Percentiles rank a stretch among this genome's conserved stretches.
These are phyloP conservation scores for Silybum marianum DNA, from an alignment of 129 eudicot genomes.

Conservation along the genomic window DNA sequence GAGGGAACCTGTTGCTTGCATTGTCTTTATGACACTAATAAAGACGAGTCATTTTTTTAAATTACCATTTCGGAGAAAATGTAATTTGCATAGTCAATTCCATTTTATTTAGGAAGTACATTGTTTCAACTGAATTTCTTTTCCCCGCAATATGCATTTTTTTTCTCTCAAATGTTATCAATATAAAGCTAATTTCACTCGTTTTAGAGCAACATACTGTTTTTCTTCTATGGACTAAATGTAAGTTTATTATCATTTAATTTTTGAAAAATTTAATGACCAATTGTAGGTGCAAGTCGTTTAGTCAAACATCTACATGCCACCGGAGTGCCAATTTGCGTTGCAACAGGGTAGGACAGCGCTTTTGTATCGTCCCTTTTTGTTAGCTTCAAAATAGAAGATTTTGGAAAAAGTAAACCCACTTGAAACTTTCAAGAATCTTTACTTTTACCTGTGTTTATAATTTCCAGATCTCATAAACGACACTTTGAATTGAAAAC, in stretches of 20 bases:
- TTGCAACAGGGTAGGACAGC: slow-evolving; percentile 83
- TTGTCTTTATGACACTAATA: not conserved
- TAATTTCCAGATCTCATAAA: slow-evolving; percentile 65
- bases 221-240: not conserved
- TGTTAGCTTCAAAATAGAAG: not conserved
- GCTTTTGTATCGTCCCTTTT: not conserved
- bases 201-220: not conserved
- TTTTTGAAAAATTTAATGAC: not conserved
- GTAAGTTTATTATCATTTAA: not conserved
- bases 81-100: no score
- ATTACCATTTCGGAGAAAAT: not conserved
- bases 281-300: slow-evolving; percentile 69
- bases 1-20: not conserved
- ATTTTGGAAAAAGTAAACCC: not conserved
- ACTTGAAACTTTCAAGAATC: slow-evolving; percentile 4
- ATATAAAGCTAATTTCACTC: not conserved
- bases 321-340: slow-evolving; percentile 79
- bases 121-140: no score
- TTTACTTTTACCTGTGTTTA: slow-evolving; percentile 4
- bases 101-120: no score
- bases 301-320: slow-evolving; percentile 78
- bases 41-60: not conserved
- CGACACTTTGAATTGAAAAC: slow-evolving; percentile 87
- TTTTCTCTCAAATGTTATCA: no score
- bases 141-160: no score